Conservation (phyloP, 2,329 filamentous ascomycete species). For the Orbilia brochopaga region DNA sequence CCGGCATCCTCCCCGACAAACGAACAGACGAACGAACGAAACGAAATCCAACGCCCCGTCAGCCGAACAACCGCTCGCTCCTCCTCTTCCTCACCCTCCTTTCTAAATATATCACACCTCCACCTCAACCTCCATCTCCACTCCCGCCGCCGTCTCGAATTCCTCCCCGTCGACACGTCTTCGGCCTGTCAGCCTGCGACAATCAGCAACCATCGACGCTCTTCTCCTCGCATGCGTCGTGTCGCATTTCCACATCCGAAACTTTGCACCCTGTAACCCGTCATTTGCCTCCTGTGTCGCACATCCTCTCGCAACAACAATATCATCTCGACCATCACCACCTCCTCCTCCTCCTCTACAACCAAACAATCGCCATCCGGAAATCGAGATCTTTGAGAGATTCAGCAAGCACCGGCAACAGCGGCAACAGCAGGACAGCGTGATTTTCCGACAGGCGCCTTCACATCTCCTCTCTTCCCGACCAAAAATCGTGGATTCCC, state of each 20-base stretch:
- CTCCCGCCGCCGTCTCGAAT: not conserved
- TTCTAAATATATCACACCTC: not conserved
- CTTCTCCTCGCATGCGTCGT: not conserved
- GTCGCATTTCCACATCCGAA: slow-evolving; percentile 21
- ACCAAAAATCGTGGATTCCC: slow-evolving; percentile 34
- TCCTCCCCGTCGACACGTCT: not conserved
- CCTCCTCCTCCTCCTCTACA: not conserved
- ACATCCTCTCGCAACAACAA: slow-evolving; percentile 8
- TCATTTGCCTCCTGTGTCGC: slow-evolving; percentile 9
- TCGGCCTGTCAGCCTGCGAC: slow-evolving; percentile 2
- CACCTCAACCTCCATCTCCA: not conserved
- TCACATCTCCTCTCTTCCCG: not conserved
- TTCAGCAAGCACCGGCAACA: slow-evolving; percentile 1
- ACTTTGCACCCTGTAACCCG: slow-evolving; percentile 2
- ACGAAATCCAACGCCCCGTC: not conserved
- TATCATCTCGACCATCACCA: slow-evolving; percentile 4
- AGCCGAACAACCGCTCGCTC: not conserved
- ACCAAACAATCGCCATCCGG: not conserved
- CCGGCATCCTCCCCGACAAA: not conserved
- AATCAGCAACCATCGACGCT: slow-evolving; percentile 10
- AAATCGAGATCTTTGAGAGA: not conserved
- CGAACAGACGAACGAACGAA: not conserved
- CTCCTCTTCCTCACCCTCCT: not conserved
- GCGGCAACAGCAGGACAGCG: too few relatives aligned
- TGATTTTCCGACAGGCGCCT: not conserved